Percentiles rank a stretch among this genome's conserved stretches.
These are phyloP conservation scores for Phialophora expanda DNA, from an alignment of 2,329 filamentous ascomycete species.

Conservation along the genomic window DNA sequence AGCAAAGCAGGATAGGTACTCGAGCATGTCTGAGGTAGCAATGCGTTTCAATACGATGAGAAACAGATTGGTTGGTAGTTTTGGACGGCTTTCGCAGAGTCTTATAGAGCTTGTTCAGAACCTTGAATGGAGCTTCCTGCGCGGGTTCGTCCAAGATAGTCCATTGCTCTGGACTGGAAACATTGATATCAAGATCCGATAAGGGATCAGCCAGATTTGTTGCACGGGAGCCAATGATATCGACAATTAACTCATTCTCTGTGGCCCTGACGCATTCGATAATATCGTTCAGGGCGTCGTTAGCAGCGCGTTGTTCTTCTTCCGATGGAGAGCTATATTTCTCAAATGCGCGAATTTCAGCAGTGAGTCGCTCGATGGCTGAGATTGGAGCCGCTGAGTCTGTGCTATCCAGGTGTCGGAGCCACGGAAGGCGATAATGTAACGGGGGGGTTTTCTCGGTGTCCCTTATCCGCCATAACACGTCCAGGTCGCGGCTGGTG, in stretches of 20 bases:
- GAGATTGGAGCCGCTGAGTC: neutral
- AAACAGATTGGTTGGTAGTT: constrained; percentile 9
- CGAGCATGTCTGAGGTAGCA: constrained; percentile 36
- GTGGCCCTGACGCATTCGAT: constrained; percentile 41
- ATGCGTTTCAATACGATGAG: constrained; percentile 24
- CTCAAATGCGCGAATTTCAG: constrained; percentile 56
- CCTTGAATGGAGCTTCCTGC: constrained; percentile 14
- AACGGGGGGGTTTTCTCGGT: constrained; percentile 9
- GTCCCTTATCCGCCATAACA: constrained; percentile 29
- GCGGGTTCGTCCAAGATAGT: constrained; percentile 16
- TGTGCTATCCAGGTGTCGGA: constrained; percentile 11
- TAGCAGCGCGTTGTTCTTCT: constrained; percentile 47
- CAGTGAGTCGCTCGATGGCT: constrained; percentile 43
- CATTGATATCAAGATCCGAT: constrained; percentile 61
- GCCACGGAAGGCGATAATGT: constrained; percentile 29
- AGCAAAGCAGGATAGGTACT: constrained; percentile 44
- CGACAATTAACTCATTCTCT: constrained; percentile 42
- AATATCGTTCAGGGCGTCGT: constrained; percentile 42
- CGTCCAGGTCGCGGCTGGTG: constrained; percentile 21
- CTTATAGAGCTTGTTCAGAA: constrained; percentile 21
- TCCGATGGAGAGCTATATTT: constrained; percentile 51
- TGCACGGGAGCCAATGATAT: constrained; percentile 60
- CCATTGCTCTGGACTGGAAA: constrained; percentile 23
- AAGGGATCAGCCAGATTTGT: constrained; percentile 58
- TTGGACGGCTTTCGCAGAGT: constrained; percentile 21